Evolutionary conservation across 1,284 basidiomycete genomes (phyloP), one percentile per base, ranked within the genome.

Genomic region (Trametes polyzona): DNA sequence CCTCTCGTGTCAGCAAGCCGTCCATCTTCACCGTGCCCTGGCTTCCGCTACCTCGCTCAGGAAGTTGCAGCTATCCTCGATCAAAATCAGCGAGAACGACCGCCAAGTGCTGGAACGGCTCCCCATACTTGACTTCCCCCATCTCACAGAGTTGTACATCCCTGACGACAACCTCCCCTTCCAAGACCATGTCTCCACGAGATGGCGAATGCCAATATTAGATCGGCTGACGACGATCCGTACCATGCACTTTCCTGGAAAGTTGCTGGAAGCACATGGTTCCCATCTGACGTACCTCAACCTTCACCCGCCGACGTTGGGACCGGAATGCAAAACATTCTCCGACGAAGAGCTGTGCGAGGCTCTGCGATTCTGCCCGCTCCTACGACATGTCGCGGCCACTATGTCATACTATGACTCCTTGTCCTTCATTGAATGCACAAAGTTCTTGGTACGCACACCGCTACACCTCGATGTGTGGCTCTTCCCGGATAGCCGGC

Each of bases 381-480:
- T 44, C n/a, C 46, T 62, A 19, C 53, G 53, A 8, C 60, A 62
- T 39, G 47, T 62, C 33, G 56, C 53, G n/a, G 27, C n/a, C n/a
- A n/a, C n/a, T n/a, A n/a, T n/a, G n/a, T n/a, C n/a, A n/a, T n/a
- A n/a, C n/a, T n/a, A n/a, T n/a, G n/a, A n/a, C n/a, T n/a, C n/a
- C n/a, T n/a, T n/a, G n/a, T n/a, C n/a, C n/a, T n/a, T n/a, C n/a
- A n/a, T n/a, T n/a, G n/a, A n/a, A n/a, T n/a, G n/a, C n/a, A n/a
- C 24, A 4, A 6, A 4, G 42, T 32, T 16, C 23, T n/a, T n/a
- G n/a, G n/a, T n/a, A n/a, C n/a, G n/a, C n/a, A n/a, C n/a, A n/a
- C n/a, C n/a, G n/a, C n/a, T n/a, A n/a, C n/a, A n/a, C n/a, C n/a
- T n/a, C n/a, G n/a, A n/a, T n/a, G n/a, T n/a, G n/a, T n/a, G n/a